phyloP scores from a whole-genome alignment of 2,329 filamentous ascomycete genomes.

The Aspergillus japonicus region DNA sequence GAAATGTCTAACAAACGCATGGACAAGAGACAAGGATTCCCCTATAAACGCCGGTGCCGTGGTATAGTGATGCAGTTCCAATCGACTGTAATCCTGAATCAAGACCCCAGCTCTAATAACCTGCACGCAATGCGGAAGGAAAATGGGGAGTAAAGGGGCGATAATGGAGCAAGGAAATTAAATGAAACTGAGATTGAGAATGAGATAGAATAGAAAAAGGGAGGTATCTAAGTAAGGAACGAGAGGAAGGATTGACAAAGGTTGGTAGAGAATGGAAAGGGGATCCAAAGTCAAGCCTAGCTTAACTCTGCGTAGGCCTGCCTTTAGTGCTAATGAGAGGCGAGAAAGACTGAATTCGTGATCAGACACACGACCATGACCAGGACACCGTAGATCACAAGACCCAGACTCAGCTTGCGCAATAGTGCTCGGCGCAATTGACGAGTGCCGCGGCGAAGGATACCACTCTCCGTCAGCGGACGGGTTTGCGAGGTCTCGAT shows the following conservation, averaged over 20 bases:
- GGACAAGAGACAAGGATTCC: neutral
- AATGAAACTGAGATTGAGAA: neutral
- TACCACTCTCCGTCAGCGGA: slow-evolving; percentile 55
- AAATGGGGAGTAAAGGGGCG: neutral
- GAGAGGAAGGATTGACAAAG: neutral
- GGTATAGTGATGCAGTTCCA: slow-evolving; percentile 12
- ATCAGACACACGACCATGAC: slow-evolving; percentile 88
- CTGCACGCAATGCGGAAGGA: neutral
- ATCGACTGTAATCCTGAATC: neutral
- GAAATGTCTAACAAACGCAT: neutral
- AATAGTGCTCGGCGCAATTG: slow-evolving; percentile 64
- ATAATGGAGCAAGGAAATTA: neutral
- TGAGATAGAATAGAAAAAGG: neutral
- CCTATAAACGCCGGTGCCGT: slow-evolving; percentile 17
- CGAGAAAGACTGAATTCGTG: slow-evolving; percentile 79
- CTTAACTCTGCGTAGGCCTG: neutral
- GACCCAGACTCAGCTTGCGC: slow-evolving; percentile 68
- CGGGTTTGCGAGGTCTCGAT: slow-evolving; percentile 39
- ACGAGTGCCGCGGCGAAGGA: slow-evolving; percentile 61
- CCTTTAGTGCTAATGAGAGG: slow-evolving; percentile 53
- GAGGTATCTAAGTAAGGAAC: neutral
- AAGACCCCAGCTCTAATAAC: slow-evolving; percentile 3
- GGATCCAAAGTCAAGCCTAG: neutral
- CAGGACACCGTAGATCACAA: slow-evolving; percentile 78
- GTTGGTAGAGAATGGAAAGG: neutral